A percentile compares a stretch with the other conserved stretches of the same genome.
These are phyloP conservation scores for Malbranchea cinnamomea DNA, from an alignment of 2,329 filamentous ascomycete genomes.

Conservation along the genomic window DNA sequence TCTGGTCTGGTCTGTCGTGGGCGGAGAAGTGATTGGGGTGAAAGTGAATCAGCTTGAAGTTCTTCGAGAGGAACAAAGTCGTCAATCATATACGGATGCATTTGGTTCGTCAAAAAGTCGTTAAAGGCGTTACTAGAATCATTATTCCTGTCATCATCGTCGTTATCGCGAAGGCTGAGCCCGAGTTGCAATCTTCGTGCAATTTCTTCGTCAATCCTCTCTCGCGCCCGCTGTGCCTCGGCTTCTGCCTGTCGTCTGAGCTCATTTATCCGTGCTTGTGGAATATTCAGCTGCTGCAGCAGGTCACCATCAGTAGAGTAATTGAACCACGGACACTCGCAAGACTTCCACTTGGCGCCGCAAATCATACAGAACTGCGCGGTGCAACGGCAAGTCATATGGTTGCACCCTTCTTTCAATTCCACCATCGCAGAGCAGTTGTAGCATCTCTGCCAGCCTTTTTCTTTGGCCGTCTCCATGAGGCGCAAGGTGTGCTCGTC, in stretches of 20 bases:
- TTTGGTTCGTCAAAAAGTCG: too few species aligned
- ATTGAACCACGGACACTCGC: constrained; percentile 69
- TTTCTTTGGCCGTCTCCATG: constrained; percentile 51
- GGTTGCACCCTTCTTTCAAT: constrained; percentile 69
- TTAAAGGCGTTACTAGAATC: background rate
- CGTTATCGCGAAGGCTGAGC: constrained; percentile 3
- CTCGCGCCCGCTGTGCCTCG: constrained; percentile 33
- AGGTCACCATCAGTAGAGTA: constrained; percentile 47
- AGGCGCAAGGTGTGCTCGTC: constrained; percentile 24
- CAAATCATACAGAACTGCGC: constrained; percentile 83
- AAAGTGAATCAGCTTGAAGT: too few species aligned
- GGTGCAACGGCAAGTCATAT: constrained; percentile 74
- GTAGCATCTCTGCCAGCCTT: constrained; percentile 67
- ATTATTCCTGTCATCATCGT: background rate
- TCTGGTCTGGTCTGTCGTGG: too few species aligned
- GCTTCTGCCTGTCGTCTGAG: constrained; percentile 34
- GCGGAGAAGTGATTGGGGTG: too few species aligned
- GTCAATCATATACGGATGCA: too few species aligned
- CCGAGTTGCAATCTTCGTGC: constrained; percentile 34
- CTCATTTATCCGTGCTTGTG: constrained; percentile 15
- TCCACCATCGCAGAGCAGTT: constrained; percentile 65
- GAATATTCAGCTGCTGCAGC: constrained; percentile 42
- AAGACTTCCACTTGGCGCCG: constrained; percentile 66
- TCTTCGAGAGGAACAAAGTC: too few species aligned
- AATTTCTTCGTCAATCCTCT: constrained; percentile 35